Percentiles rank a stretch among this genome's conserved stretches.
Evolutionary conservation across 805 yeast genomes (phyloP).

Genomic region (Nakazawaea ambrosiae): DNA sequence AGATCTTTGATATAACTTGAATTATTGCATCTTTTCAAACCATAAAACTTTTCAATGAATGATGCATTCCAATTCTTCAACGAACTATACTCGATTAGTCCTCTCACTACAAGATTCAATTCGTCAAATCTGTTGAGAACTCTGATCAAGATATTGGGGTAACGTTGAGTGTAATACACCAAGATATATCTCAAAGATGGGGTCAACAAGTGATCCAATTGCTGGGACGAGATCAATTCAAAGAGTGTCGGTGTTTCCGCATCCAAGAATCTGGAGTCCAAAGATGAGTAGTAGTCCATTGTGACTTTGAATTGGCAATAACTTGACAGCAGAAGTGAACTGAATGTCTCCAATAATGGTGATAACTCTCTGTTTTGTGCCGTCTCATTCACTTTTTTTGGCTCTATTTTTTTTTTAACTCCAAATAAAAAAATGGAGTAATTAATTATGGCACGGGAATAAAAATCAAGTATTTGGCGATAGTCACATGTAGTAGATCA

Average conservation of each 20-base stretch:
- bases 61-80: constrained; percentile 72
- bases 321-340: too few species aligned
- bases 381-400: not conserved
- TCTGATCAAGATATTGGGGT: constrained; percentile 59
- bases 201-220: constrained; percentile 67
- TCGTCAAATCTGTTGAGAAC: constrained; percentile 73
- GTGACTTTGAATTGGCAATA: not conserved
- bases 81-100: constrained; percentile 64
- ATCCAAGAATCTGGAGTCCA: constrained; percentile 72
- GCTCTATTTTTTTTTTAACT: not conserved
- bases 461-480: too few species aligned
- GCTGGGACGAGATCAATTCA: constrained; percentile 78
- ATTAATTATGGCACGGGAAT: too few species aligned
- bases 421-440: not conserved
- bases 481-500: too few species aligned
- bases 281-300: constrained; percentile 77
- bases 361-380: not conserved
- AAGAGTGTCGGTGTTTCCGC: constrained; percentile 78
- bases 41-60: constrained; percentile 89
- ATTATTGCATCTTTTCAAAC: constrained; percentile 57
- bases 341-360: too few species aligned
- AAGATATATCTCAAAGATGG: constrained; percentile 78
- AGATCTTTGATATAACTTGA: not conserved
- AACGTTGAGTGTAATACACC: constrained; percentile 71
- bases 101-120: constrained; percentile 52